A percentile compares a stretch with the other conserved stretches of the same genome.
Evolutionary conservation across 1,284 basidiomycete species (phyloP).

Genomic region (Amylostereum chailletii): DNA sequence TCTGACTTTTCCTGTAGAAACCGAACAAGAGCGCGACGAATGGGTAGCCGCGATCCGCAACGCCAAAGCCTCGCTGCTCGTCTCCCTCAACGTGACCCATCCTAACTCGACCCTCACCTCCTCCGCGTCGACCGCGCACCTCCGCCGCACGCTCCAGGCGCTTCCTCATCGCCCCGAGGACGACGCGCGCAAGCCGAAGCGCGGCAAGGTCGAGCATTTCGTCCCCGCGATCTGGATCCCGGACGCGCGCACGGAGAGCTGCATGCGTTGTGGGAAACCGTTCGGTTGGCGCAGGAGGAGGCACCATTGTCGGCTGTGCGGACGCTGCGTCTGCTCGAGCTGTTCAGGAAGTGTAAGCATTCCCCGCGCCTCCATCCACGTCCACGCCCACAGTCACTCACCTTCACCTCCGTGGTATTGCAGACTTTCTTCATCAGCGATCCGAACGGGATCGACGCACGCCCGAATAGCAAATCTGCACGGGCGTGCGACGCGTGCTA

Average conservation of each 20-base stretch:
- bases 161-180: conserved; percentile 58
- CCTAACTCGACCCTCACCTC: conserved; percentile 76
- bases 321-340: conserved; percentile 73
- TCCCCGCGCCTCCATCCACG: background rate
- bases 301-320: conserved; percentile 89
- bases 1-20: conserved; percentile 25
- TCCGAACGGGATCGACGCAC: conserved; percentile 30
- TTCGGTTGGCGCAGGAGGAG: conserved; percentile 80
- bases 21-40: conserved; percentile 49
- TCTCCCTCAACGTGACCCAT: conserved; percentile 56
- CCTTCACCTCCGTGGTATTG: background rate
- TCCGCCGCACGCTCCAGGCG: conserved; percentile 64
- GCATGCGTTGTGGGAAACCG: conserved; percentile 72
- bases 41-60: conserved; percentile 68
- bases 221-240: conserved; percentile 91
- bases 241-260: conserved; percentile 70
- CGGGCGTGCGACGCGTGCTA: conserved; percentile 83
- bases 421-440: conserved; percentile 77
- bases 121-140: conserved; percentile 63
- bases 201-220: conserved; percentile 75
- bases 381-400: background rate
- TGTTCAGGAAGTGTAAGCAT: conserved; percentile 71
- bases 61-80: conserved; percentile 64
- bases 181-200: conserved; percentile 26
- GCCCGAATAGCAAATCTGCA: conserved; percentile 45